Percentiles rank a stretch among this genome's conserved stretches.
These are phyloP conservation scores for Trametes gibbosa DNA, from an alignment of 768 basidiomycete genomes.

Conservation along the genomic window DNA sequence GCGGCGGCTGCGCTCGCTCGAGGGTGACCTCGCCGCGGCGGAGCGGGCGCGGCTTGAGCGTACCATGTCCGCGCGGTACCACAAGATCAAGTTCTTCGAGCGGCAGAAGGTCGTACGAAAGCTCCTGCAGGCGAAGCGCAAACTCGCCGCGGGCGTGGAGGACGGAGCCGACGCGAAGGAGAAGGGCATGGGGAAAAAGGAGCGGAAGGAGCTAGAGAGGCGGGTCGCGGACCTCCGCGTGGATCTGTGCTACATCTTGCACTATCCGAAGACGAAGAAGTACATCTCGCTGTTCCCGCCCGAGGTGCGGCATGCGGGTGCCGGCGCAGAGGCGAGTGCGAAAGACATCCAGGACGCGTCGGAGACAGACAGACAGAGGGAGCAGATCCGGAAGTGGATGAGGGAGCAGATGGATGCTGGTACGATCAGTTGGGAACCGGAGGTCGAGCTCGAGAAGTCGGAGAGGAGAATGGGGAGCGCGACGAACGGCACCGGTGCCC, in stretches of 20 bases:
- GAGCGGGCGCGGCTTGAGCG: slow-evolving; percentile 67
- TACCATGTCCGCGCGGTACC: slow-evolving; percentile 73
- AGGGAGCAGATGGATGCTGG: slow-evolving; percentile 58
- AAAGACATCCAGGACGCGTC: slow-evolving; percentile 16
- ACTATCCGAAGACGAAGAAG: slow-evolving; percentile 82
- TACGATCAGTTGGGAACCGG: slow-evolving; percentile 59
- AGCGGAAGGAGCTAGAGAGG: slow-evolving; percentile 39
- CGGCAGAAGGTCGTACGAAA: slow-evolving; percentile 83
- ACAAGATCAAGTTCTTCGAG: slow-evolving; percentile 94
- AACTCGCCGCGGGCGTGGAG: slow-evolving; percentile 35
- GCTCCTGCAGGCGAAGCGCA: slow-evolving; percentile 65
- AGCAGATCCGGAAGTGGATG: slow-evolving; percentile 59
- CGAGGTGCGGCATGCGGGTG: slow-evolving; percentile 41
- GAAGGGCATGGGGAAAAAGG: slow-evolving; percentile 26
- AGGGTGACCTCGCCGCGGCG: slow-evolving; percentile 67
- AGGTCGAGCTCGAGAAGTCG: slow-evolving; percentile 36
- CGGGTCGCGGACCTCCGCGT: slow-evolving; percentile 66
- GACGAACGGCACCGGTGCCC: not conserved
- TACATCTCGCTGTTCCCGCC: slow-evolving; percentile 91
- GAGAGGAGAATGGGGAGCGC: not conserved
- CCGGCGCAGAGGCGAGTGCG: slow-evolving; percentile 9
- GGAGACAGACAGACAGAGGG: slow-evolving; percentile 48
- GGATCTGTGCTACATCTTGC: slow-evolving; percentile 89
- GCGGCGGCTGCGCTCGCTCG: slow-evolving; percentile 69
- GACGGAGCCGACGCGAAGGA: slow-evolving; percentile 15